phyloP scores from a whole-genome alignment of 2,329 filamentous ascomycete genomes.

The Verruconis gallopava region DNA sequence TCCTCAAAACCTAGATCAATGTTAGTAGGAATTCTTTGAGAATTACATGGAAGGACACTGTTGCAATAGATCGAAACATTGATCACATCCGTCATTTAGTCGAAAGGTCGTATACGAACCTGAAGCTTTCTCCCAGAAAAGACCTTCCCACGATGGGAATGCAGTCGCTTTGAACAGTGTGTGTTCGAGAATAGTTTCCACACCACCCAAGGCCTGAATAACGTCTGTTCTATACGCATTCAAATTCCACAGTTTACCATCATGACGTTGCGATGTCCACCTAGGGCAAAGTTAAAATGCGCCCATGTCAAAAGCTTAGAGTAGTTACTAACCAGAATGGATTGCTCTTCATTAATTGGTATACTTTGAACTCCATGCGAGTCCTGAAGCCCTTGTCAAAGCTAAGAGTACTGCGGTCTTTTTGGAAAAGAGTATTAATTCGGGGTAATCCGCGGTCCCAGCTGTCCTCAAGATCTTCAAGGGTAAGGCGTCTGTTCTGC shows the following conservation, averaged over 20 bases:
- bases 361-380: conserved; percentile 93
- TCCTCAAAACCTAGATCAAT: conserved; percentile 30
- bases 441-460: conserved; percentile 96
- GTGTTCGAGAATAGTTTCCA: conserved; percentile 95
- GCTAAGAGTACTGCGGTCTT: conserved; percentile 88
- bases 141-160: conserved; percentile 91
- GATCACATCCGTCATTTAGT: too few relatives aligned
- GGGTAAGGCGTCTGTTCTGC: conserved; percentile 83
- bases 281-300: too few relatives aligned
- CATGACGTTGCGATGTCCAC: conserved; percentile 96
- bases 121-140: conserved; percentile 65
- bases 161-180: conserved; percentile 94
- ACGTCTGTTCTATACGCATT: conserved; percentile 95
- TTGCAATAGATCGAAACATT: too few relatives aligned
- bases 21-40: too few relatives aligned
- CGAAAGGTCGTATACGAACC: too few relatives aligned
- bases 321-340: too few relatives aligned
- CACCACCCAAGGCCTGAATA: conserved; percentile 89
- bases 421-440: conserved; percentile 98
- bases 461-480: conserved; percentile 94
- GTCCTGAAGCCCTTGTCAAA: conserved; percentile 98
- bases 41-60: too few relatives aligned
- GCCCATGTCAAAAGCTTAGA: too few relatives aligned
- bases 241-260: conserved; percentile 94
- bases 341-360: conserved; percentile 98